Evolutionary conservation across 2,329 filamentous ascomycete species (phyloP).

Genomic region (Emmonsiellopsis sp.): DNA sequence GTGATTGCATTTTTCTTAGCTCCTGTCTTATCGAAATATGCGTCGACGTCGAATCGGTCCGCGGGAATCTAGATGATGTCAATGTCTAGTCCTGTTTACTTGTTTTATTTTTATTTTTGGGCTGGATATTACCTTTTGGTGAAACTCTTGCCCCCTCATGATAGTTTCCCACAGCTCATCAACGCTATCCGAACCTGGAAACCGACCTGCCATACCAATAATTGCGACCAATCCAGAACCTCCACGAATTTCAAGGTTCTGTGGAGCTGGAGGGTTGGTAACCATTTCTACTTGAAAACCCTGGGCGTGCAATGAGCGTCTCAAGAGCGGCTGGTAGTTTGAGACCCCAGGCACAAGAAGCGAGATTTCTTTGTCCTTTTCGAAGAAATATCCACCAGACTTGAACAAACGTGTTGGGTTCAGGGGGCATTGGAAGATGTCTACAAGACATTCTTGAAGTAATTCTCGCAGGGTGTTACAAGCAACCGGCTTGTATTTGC

Average conservation of each 20-base stretch:
- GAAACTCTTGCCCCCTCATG: background rate
- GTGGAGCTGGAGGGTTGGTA: background rate
- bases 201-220: no score
- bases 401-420: conserved; percentile 17
- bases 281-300: conserved; percentile 54
- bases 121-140: conserved; percentile 59
- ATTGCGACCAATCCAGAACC: background rate
- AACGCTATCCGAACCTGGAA: background rate
- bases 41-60: conserved; percentile 58
- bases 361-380: background rate
- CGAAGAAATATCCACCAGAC: background rate
- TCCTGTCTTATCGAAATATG: background rate
- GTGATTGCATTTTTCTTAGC: conserved; percentile 39
- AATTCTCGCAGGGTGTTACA: conserved; percentile 15
- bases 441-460: conserved; percentile 14
- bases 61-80: conserved; percentile 64
- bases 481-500: conserved; percentile 10
- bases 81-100: conserved; percentile 65
- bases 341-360: background rate
- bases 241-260: background rate
- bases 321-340: background rate
- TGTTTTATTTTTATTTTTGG: conserved; percentile 58
- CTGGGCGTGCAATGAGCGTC: background rate
- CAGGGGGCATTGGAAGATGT: conserved; percentile 17
- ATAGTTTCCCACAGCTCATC: background rate